phyloP scores from a whole-genome alignment of 2,329 filamentous ascomycete species.

The Conoideocrella luteorostrata region DNA sequence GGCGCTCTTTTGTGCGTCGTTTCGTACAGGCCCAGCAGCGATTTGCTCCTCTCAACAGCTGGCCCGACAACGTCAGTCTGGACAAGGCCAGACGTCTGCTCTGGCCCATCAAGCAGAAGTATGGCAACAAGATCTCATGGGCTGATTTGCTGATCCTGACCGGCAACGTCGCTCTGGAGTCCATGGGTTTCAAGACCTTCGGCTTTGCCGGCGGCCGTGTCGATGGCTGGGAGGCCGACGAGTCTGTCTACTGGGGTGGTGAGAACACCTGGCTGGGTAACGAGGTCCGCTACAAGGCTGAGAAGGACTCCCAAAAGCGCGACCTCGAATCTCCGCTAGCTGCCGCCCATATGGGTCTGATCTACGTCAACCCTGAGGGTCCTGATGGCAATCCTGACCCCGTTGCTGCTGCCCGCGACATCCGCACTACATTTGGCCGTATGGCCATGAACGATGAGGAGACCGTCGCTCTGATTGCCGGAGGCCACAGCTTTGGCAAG shows the following conservation, averaged over 20 bases:
- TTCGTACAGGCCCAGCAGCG: conserved; percentile 58
- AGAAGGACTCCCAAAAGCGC: conserved; percentile 49
- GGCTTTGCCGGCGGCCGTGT: conserved; percentile 67
- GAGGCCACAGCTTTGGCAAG: conserved; percentile 75
- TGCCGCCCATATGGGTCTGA: conserved; percentile 64
- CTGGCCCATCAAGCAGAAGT: conserved; percentile 81
- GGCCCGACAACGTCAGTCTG: conserved; percentile 72
- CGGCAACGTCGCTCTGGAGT: conserved; percentile 71
- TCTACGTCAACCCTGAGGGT: conserved; percentile 78
- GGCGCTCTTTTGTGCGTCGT: neutral
- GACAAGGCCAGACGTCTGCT: conserved; percentile 76
- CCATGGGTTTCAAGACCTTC: conserved; percentile 67
- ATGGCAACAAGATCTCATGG: conserved; percentile 78
- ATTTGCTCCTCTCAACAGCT: conserved; percentile 73
- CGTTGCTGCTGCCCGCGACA: conserved; percentile 61
- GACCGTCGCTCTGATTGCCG: conserved; percentile 72
- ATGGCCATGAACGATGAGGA: conserved; percentile 84
- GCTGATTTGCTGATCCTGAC: conserved; percentile 65
- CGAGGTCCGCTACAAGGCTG: conserved; percentile 57
- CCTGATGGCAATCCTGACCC: conserved; percentile 68
- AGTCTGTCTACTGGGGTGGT: conserved; percentile 71
- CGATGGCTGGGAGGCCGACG: conserved; percentile 70
- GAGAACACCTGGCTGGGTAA: conserved; percentile 72
- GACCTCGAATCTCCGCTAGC: conserved; percentile 63
- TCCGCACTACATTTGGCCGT: conserved; percentile 66